phyloP scores from a whole-genome alignment of 176 grass and related monocot genomes.

The Paspalum vaginatum region DNA sequence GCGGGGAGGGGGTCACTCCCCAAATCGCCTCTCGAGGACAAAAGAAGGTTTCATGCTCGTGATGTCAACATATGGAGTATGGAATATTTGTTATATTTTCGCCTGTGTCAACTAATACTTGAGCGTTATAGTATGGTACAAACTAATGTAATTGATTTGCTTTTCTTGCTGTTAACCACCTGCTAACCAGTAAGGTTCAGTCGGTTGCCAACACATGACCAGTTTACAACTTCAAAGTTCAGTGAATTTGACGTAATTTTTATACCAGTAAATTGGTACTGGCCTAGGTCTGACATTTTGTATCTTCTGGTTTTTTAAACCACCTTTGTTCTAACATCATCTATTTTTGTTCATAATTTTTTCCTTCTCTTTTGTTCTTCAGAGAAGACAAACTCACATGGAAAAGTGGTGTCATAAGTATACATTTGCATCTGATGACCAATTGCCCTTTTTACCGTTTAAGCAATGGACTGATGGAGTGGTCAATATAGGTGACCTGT shows the following conservation, averaged over 20 bases:
- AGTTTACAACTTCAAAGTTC: neutral
- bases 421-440: neutral
- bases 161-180: neutral
- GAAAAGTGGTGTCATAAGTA: neutral
- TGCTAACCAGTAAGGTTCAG: neutral
- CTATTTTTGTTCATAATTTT: conserved; percentile 16
- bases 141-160: neutral
- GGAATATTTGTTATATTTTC: neutral
- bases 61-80: too few relatives aligned
- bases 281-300: neutral
- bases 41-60: too few relatives aligned
- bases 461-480: neutral
- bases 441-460: conserved; percentile 11
- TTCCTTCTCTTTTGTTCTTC: neutral
- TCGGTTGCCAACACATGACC: neutral
- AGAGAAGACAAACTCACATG: conserved; percentile 6
- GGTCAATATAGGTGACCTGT: neutral
- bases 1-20: too few relatives aligned
- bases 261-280: neutral
- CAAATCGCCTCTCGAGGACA: too few relatives aligned
- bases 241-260: neutral
- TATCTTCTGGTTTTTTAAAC: neutral
- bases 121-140: neutral
- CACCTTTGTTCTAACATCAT: neutral
- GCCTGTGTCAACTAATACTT: neutral